These are phyloP conservation scores for Colletotrichum lupini DNA, from an alignment of 2,329 filamentous ascomycete species.

Conservation along the genomic window DNA sequence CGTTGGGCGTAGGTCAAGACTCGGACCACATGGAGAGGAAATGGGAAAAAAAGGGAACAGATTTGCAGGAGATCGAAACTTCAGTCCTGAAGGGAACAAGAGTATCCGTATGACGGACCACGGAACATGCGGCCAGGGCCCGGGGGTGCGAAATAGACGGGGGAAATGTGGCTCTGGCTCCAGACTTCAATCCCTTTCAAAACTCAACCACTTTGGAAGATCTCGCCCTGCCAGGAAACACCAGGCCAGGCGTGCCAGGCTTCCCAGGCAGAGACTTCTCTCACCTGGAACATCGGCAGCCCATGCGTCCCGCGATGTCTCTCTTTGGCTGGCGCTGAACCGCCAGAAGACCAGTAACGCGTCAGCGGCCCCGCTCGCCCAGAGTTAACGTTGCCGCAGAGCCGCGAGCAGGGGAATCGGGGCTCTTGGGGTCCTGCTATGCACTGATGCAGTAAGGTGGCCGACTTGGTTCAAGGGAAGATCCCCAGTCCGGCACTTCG, in stretches of 20 bases:
- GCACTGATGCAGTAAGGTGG: not conserved
- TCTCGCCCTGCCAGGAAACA: not conserved
- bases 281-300: constrained; percentile 24
- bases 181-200: not conserved
- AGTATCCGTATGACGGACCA: not conserved
- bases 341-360: constrained; percentile 10
- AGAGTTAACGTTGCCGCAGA: constrained; percentile 32
- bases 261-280: too few species aligned
- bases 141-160: not conserved
- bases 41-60: not conserved
- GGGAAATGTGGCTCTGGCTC: not conserved
- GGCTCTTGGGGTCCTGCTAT: not conserved
- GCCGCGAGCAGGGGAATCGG: constrained; percentile 25
- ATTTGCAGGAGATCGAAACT: constrained; percentile 8
- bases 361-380: constrained; percentile 30
- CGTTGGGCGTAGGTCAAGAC: not conserved
- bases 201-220: not conserved
- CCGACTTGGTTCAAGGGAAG: not conserved
- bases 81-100: not conserved
- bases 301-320: constrained; percentile 15
- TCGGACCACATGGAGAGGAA: not conserved
- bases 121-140: not conserved
- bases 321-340: not conserved
- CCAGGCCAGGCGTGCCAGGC: too few species aligned
- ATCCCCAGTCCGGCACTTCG: not conserved